Percentiles rank a stretch among this genome's conserved stretches.
Conservation (phyloP, 768 basidiomycete species). For the Suillus clintonianus region DNA sequence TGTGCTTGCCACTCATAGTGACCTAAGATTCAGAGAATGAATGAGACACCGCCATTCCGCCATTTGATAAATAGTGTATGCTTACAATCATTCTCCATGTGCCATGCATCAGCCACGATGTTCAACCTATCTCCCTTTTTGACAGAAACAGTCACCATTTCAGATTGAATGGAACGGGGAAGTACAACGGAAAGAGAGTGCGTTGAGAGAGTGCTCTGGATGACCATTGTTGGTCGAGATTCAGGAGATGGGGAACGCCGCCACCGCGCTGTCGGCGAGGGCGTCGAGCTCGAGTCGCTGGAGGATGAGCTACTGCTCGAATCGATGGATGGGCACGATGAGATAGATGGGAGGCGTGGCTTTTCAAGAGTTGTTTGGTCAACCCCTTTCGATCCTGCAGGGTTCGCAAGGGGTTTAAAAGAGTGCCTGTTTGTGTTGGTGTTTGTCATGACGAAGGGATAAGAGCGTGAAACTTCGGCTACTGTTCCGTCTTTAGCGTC, state of each 20-base stretch:
- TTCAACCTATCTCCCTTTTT: constrained; percentile 59
- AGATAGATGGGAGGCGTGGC: constrained; percentile 28
- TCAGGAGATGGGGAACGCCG: constrained; percentile 34
- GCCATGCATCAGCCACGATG: constrained; percentile 65
- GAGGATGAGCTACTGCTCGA: constrained; percentile 18
- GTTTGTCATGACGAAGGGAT: constrained; percentile 23
- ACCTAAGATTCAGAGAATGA: constrained; percentile 32
- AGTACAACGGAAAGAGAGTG: constrained; percentile 53
- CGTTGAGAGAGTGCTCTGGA: constrained; percentile 39
- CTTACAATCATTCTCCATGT: constrained; percentile 61
- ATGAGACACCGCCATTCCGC: constrained; percentile 1
- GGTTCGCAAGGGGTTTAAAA: constrained; percentile 30
- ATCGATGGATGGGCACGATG: constrained; percentile 28
- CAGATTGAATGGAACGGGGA: constrained; percentile 48
- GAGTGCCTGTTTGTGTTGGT: constrained; percentile 29
- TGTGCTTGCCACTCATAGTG: constrained; percentile 65
- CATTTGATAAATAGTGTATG: constrained; percentile 10
- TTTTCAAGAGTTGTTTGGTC: constrained; percentile 31
- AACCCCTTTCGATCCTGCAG: constrained; percentile 21
- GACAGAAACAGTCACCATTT: constrained; percentile 66
- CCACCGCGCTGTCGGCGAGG: constrained; percentile 32
- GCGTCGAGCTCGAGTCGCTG: constrained; percentile 18
- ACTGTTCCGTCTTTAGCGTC: constrained; percentile 21
- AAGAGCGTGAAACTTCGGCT: background rate
- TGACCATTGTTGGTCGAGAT: constrained; percentile 45